A percentile compares a stretch with the other conserved stretches of the same genome.
Evolutionary conservation across 176 grass and related monocot species (phyloP).

Genomic region (Aegilops sharonensis): DNA sequence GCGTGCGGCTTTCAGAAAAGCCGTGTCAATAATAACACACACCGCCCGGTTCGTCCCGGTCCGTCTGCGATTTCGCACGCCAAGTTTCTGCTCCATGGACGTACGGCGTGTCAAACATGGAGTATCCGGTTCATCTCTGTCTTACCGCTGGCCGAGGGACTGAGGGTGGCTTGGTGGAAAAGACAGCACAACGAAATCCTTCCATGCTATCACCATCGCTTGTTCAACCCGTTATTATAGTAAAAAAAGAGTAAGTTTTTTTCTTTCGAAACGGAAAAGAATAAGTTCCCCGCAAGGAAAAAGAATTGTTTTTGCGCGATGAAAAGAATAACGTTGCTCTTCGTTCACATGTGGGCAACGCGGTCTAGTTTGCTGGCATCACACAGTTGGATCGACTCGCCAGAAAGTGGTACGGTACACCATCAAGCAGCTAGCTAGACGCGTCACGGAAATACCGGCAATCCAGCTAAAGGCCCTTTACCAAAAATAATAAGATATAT

Average conservation of each 20-base stretch:
- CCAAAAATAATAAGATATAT: background rate
- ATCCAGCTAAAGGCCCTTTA: slow-evolving; percentile 12
- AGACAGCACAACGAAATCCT: no score
- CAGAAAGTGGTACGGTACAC: background rate
- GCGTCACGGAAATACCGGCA: background rate
- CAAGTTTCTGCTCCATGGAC: background rate
- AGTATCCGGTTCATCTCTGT: no score
- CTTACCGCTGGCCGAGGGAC: no score
- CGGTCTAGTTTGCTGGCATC: background rate
- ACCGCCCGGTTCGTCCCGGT: background rate
- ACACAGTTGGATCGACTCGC: background rate
- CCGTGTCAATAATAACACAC: background rate
- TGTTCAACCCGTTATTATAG: no score
- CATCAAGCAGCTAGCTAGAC: background rate
- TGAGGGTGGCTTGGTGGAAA: no score
- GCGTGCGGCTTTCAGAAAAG: background rate
- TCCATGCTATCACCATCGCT: no score
- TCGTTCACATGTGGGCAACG: background rate
- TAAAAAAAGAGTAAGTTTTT: no score
- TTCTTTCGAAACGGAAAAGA: no score
- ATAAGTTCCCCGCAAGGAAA: no score
- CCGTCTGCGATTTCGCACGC: background rate
- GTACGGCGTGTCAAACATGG: background rate
- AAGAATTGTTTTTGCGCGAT: no score
- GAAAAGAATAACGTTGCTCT: no score